Conservation (phyloP, 2,329 filamentous ascomycete species). For the Diaporthe sp. region DNA sequence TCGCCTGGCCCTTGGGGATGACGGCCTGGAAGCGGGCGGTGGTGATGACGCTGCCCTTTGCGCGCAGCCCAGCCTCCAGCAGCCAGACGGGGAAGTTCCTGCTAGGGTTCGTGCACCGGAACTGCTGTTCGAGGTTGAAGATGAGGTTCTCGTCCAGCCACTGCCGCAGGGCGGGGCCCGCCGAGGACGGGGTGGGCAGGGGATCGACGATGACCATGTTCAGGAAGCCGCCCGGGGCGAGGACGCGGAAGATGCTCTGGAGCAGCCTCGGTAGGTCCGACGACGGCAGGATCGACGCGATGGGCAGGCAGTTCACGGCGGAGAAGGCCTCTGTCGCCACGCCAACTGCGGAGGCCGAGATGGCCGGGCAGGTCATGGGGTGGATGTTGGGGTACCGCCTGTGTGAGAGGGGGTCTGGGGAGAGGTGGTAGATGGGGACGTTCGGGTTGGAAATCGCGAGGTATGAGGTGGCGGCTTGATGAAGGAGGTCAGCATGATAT, state of each 20-base stretch:
- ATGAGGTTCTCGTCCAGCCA: conserved; percentile 76
- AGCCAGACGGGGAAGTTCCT: conserved; percentile 72
- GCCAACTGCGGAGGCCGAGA: conserved; percentile 53
- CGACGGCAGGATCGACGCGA: conserved; percentile 70
- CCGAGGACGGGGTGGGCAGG: conserved; percentile 65
- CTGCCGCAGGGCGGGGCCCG: conserved; percentile 68
- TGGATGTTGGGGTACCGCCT: conserved; percentile 56
- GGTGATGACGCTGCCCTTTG: conserved; percentile 61
- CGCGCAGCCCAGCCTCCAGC: conserved; percentile 65
- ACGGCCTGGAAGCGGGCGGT: conserved; percentile 65
- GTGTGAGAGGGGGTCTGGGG: conserved; percentile 55
- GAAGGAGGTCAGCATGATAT: conserved; percentile 3
- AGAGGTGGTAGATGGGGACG: conserved; percentile 61
- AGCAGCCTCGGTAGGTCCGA: conserved; percentile 70
- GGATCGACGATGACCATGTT: conserved; percentile 75
- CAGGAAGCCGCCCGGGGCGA: conserved; percentile 68
- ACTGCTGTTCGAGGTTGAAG: conserved; percentile 69
- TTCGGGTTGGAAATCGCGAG: conserved; percentile 59
- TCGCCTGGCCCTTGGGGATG: conserved; percentile 36
- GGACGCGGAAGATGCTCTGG: conserved; percentile 67
- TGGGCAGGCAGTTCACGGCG: conserved; percentile 64
- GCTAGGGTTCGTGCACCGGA: conserved; percentile 71
- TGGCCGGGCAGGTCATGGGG: conserved; percentile 55
- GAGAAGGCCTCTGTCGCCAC: conserved; percentile 60
- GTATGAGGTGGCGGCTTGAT: conserved; percentile 62